Evolutionary conservation across 352 stramenopile species (phyloP).

Genomic region (Blastocystis sp.): DNA sequence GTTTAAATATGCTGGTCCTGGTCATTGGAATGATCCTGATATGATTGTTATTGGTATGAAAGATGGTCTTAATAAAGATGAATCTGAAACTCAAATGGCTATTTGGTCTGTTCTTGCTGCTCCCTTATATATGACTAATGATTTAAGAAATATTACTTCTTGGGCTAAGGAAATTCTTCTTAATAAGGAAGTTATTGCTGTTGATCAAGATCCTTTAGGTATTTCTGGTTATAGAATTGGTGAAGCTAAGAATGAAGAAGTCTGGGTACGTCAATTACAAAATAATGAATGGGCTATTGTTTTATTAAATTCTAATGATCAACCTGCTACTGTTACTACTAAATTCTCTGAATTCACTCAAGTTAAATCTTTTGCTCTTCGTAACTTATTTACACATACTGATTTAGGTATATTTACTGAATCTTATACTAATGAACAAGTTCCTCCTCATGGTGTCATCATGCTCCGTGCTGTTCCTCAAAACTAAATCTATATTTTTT

Average conservation of each 20-base stretch:
- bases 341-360: slow-evolving; percentile 18
- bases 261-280: slow-evolving; percentile 30
- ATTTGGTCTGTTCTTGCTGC: slow-evolving; percentile 44
- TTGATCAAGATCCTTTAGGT: slow-evolving; percentile 43
- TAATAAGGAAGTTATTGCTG: slow-evolving; percentile 45
- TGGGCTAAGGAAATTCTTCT: slow-evolving; percentile 40
- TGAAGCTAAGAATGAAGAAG: slow-evolving; percentile 6
- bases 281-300: slow-evolving; percentile 36
- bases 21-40: slow-evolving; percentile 43
- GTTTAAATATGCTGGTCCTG: slow-evolving; percentile 37
- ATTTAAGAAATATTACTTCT: slow-evolving; percentile 40
- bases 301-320: slow-evolving; percentile 20
- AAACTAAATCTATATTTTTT: too few relatives aligned
- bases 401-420: slow-evolving; percentile 36
- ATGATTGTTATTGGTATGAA: slow-evolving; percentile 41
- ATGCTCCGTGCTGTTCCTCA: too few relatives aligned
- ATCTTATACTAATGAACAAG: background rate
- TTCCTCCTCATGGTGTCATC: slow-evolving; percentile 25
- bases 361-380: slow-evolving; percentile 19
- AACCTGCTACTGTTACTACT: slow-evolving; percentile 25
- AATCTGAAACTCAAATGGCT: slow-evolving; percentile 42
- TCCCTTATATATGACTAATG: slow-evolving; percentile 43
- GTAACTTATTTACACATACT: slow-evolving; percentile 30
- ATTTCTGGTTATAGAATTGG: slow-evolving; percentile 36
- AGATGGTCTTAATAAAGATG: slow-evolving; percentile 38